Conservation (phyloP, 345 rosid species). For the Citrus sp. region DNA sequence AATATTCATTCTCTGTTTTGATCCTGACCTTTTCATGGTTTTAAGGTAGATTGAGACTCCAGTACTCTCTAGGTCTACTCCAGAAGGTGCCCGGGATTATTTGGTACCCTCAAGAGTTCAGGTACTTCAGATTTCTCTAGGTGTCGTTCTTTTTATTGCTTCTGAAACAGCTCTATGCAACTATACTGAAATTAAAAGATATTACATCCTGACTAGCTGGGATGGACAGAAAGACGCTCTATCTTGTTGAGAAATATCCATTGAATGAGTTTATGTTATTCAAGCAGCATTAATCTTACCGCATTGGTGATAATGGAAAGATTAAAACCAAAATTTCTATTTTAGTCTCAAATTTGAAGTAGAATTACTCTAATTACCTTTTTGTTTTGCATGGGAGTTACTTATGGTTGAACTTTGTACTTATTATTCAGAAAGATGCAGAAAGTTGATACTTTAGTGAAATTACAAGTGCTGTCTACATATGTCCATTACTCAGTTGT, state of each 20-base stretch:
- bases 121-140: slow-evolving; percentile 40
- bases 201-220: not conserved
- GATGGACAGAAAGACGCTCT: not conserved
- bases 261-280: not conserved
- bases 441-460: not conserved
- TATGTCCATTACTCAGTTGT: not conserved
- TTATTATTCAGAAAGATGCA: not conserved
- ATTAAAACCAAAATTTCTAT: not conserved
- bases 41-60: slow-evolving; percentile 96
- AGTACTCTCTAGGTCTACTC: slow-evolving; percentile 90
- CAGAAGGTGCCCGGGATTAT: slow-evolving; percentile 97
- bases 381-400: not conserved
- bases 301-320: not conserved
- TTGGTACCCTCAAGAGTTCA: slow-evolving; percentile 96
- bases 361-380: not conserved
- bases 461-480: not conserved
- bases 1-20: slow-evolving; percentile 19
- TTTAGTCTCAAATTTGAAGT: not conserved
- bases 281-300: not conserved
- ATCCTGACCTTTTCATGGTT: slow-evolving; percentile 43
- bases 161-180: not conserved
- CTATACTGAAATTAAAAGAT: not conserved
- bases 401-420: not conserved
- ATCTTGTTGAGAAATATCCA: not conserved
- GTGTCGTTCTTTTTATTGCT: not conserved